Base-by-base conservation (phyloP, 202 grass and related monocot genomes). In the Schoenoplectus tabernaemontani region DNA sequence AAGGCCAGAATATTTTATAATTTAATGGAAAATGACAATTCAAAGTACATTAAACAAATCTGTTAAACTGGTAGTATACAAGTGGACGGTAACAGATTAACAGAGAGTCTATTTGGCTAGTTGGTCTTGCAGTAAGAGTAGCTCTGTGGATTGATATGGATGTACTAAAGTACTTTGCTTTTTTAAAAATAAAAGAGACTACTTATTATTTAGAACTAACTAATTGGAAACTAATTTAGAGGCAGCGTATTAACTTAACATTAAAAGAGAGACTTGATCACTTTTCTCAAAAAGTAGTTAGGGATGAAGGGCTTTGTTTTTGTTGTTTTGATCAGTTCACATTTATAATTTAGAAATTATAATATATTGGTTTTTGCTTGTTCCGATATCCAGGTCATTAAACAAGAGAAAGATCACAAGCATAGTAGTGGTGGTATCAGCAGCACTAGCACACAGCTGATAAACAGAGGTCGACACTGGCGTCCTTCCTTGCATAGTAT, bases 401-500 rank as follows among this genome's bases (percentile, higher is more conserved):
- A 82, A 43, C 82, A 81, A 48, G 95, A 89, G 59, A 92, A 73
- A 77, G 78, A 80, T 44, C 86, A 91, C 71, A 79, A 77, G 67
- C 85, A 84, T 73, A 87, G 85, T 68, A 86, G 84, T 78, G 77
- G 76, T 59, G 70, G 78, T 50, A 48, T 20, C 37, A 79, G 38
- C 80, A 30, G 65, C 37, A 58, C 66, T 59, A 22, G 51, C 57
- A 53, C 79, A 81, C 44, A 82, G 16, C 77, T 56, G 22, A 37
- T 19, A 70, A 58, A 76, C 22, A 83, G 82, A 65, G 86, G 81
- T 53, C 82, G 90, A 57, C 82, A 96, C 79, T 99, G 96, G 96
- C 92, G 88, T n/a, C 96, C 96, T 59, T 94, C 90, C 1, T 87
- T 99, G 77, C 78, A 93, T 85, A 99, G 96, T 83, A 99, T 99